phyloP scores from a whole-genome alignment of 228 moss, liverwort and hornwort genomes.

The Sphagnum fallax region DNA sequence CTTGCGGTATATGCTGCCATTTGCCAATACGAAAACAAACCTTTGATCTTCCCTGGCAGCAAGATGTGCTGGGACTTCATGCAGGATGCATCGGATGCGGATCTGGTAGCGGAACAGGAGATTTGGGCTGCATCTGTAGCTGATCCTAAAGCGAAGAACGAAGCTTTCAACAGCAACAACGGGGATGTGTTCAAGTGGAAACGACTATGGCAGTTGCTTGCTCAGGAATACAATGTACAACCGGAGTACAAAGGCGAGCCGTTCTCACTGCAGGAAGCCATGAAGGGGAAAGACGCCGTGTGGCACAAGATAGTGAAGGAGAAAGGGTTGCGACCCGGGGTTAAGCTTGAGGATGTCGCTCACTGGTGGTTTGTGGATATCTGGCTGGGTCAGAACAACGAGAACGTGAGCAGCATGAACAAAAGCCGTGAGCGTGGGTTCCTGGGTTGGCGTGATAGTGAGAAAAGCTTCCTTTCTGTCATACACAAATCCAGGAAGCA shows the following conservation, averaged over 20 bases:
- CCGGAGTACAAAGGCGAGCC: constrained; percentile 14
- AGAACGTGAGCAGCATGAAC: constrained; percentile 53
- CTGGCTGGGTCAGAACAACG: constrained; percentile 14
- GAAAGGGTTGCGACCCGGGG: constrained; percentile 2
- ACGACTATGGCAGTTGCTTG: constrained; percentile 19
- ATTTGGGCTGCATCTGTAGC: constrained; percentile 29
- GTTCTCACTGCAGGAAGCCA: constrained; percentile 12
- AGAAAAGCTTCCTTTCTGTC: constrained; percentile 20
- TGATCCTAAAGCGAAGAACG: constrained; percentile 32
- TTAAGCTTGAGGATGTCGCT: constrained; percentile 24
- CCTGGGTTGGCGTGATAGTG: constrained; percentile 35
- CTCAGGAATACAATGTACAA: constrained; percentile 22
- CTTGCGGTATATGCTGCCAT: constrained; percentile 31
- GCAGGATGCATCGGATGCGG: constrained; percentile 47
- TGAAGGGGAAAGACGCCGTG: constrained; percentile 19
- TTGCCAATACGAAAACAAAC: constrained; percentile 25
- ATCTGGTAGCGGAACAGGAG: constrained; percentile 37
- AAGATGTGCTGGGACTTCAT: constrained; percentile 15
- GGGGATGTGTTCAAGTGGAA: constrained; percentile 42
- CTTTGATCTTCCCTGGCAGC: constrained; percentile 25
- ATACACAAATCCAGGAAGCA: constrained; percentile 49
- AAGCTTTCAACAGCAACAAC: constrained; percentile 19
- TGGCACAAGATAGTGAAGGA: constrained; percentile 21
- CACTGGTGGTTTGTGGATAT: constrained; percentile 59
- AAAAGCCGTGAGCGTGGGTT: constrained; percentile 49